These are phyloP conservation scores for Ogataea pilisensis DNA, from an alignment of 805 yeast genomes.

Conservation along the genomic window DNA sequence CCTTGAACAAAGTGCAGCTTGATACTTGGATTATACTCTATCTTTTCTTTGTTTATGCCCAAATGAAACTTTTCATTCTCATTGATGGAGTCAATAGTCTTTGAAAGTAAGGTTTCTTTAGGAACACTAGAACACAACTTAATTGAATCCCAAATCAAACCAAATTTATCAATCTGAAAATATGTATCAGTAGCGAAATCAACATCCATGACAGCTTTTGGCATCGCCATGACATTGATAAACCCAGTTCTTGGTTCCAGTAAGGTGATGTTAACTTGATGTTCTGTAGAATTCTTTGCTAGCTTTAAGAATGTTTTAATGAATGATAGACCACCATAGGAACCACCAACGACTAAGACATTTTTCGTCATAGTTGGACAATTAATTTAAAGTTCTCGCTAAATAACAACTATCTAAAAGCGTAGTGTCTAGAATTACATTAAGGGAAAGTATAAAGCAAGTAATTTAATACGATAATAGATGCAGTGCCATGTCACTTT, in stretches of 20 bases:
- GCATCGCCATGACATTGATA: constrained; percentile 36
- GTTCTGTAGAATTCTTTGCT: not conserved
- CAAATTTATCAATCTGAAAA: constrained; percentile 5
- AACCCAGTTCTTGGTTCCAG: constrained; percentile 41
- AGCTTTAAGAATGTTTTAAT: constrained; percentile 6
- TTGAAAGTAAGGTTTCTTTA: too few relatives aligned
- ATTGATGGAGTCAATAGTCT: too few relatives aligned
- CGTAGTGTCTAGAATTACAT: too few relatives aligned
- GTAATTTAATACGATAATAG: too few relatives aligned
- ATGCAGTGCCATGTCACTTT: too few relatives aligned
- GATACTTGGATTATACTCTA: constrained; percentile 8
- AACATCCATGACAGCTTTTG: constrained; percentile 33
- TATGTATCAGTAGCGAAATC: constrained; percentile 29
- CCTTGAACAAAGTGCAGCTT: constrained; percentile 5
- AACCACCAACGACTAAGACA: constrained; percentile 11
- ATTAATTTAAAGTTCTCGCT: not conserved
- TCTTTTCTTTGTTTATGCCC: constrained; percentile 1
- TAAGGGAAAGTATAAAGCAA: too few relatives aligned
- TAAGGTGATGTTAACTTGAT: constrained; percentile 26
- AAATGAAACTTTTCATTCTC: not conserved
- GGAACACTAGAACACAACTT: not conserved
- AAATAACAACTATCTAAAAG: too few relatives aligned
- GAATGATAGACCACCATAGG: constrained; percentile 11
- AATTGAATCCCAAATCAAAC: constrained; percentile 9
- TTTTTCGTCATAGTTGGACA: not conserved